phyloP scores from a whole-genome alignment of 768 basidiomycete species.

The Amanita inopinata region DNA sequence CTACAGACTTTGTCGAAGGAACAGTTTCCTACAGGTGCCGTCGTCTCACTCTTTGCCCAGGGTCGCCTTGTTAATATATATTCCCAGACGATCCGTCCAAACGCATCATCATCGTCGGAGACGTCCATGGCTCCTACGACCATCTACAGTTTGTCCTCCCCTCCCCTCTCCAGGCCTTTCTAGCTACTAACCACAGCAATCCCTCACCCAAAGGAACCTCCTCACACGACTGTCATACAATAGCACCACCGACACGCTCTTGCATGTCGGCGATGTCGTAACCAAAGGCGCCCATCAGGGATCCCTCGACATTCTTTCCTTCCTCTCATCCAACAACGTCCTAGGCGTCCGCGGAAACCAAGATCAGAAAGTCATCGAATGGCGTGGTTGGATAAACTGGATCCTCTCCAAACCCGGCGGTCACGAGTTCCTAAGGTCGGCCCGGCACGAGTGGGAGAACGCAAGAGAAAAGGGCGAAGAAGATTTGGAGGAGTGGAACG shows the following conservation, averaged over 20 bases:
- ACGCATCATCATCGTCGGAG: conserved; percentile 74
- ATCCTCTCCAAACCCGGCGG: conserved; percentile 39
- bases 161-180: not conserved
- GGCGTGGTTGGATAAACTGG: conserved; percentile 84
- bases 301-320: conserved; percentile 56
- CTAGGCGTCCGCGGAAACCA: conserved; percentile 90
- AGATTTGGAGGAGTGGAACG: conserved; percentile 33
- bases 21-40: conserved; percentile 47
- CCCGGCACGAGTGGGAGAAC: conserved; percentile 35
- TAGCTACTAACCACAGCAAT: conserved; percentile 27
- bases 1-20: conserved; percentile 31
- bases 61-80: not conserved
- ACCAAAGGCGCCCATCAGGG: conserved; percentile 54
- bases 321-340: conserved; percentile 52
- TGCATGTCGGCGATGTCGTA: conserved; percentile 80
- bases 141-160: conserved; percentile 44
- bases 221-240: conserved; percentile 54
- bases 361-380: conserved; percentile 85
- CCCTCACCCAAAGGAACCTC: conserved; percentile 56
- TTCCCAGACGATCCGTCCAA: conserved; percentile 35
- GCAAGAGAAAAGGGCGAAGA: conserved; percentile 20
- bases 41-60: not conserved
- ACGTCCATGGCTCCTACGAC: conserved; percentile 76
- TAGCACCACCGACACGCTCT: conserved; percentile 50
- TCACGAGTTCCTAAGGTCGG: conserved; percentile 41